Conservation (phyloP, 163 green algal species). For the Dunaliella salina region DNA sequence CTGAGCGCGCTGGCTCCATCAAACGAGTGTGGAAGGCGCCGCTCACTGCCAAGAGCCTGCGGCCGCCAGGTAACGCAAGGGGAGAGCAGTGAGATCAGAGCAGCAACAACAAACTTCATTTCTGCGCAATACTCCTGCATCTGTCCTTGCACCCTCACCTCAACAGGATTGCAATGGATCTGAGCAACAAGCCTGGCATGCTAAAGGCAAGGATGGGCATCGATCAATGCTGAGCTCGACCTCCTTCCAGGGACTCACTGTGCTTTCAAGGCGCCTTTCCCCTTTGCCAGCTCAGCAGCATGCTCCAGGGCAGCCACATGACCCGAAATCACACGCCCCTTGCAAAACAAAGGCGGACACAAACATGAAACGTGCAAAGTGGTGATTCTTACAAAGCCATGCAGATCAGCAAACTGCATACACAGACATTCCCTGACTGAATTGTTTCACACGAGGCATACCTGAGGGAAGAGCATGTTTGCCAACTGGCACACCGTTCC, state of each 20-base stretch:
- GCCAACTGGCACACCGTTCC: constrained; percentile 74
- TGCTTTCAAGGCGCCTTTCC: constrained; percentile 75
- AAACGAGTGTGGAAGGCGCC: constrained; percentile 90
- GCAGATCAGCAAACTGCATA: too few relatives aligned
- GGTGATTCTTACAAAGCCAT: too few relatives aligned
- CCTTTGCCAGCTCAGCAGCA: constrained; percentile 52
- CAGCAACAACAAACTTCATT: too few relatives aligned
- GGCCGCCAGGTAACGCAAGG: too few relatives aligned
- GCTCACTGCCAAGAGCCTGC: constrained; percentile 64
- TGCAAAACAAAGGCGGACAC: too few relatives aligned
- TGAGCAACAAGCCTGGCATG: background rate
- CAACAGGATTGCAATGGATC: background rate
- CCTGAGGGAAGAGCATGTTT: constrained; percentile 90
- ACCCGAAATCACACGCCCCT: constrained; percentile 77
- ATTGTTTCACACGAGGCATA: constrained; percentile 9
- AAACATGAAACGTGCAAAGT: too few relatives aligned
- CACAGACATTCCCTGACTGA: too few relatives aligned
- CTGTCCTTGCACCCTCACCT: background rate
- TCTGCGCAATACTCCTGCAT: too few relatives aligned
- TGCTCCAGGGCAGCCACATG: constrained; percentile 63
- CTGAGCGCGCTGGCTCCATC: constrained; percentile 74
- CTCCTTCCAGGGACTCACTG: background rate
- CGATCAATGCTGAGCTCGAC: too few relatives aligned
- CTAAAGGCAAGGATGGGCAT: too few relatives aligned
- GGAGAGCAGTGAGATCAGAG: too few relatives aligned